Evolutionary conservation across 1,139 yeast genomes (phyloP).

Genomic region (Kurtzmaniella quercitrusa): DNA sequence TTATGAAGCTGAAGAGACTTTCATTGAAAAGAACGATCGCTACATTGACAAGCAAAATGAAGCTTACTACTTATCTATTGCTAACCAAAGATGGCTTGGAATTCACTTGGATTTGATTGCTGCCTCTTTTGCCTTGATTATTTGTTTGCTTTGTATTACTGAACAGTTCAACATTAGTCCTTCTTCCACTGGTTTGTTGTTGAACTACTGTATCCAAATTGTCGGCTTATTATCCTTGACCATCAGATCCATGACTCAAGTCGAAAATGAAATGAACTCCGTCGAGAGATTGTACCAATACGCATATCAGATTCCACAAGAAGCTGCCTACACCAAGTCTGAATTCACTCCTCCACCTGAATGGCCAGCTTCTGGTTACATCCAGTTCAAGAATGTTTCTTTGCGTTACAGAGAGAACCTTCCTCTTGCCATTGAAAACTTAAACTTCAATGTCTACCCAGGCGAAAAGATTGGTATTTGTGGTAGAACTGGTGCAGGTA

Average conservation of each 20-base stretch:
- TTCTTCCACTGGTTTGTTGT: slow-evolving; percentile 41
- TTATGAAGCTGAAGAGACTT: slow-evolving; percentile 28
- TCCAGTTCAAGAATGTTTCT: slow-evolving; percentile 16
- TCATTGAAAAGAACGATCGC: slow-evolving; percentile 32
- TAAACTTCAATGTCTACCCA: slow-evolving; percentile 28
- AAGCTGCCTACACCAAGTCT: slow-evolving; percentile 12
- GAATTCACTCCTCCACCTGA: slow-evolving; percentile 20
- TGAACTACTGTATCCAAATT: slow-evolving; percentile 41
- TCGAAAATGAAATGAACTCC: slow-evolving; percentile 46
- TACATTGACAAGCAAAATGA: slow-evolving; percentile 40
- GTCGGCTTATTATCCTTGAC: slow-evolving; percentile 43
- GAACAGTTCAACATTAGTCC: slow-evolving; percentile 39
- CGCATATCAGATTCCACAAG: slow-evolving; percentile 27
- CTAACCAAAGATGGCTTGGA: slow-evolving; percentile 45
- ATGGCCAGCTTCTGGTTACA: slow-evolving; percentile 22
- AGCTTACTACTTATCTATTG: slow-evolving; percentile 40
- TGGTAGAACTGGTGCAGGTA: slow-evolving; percentile 67
- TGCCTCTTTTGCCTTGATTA: slow-evolving; percentile 34
- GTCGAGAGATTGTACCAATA: slow-evolving; percentile 43
- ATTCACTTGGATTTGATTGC: slow-evolving; percentile 40
- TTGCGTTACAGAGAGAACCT: slow-evolving; percentile 19
- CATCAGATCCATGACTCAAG: slow-evolving; percentile 42
- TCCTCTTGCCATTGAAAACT: slow-evolving; percentile 23
- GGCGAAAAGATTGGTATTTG: slow-evolving; percentile 55
- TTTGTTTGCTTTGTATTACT: slow-evolving; percentile 39